phyloP scores from a whole-genome alignment of 306 rosid genomes.

The Castanea crenata region DNA sequence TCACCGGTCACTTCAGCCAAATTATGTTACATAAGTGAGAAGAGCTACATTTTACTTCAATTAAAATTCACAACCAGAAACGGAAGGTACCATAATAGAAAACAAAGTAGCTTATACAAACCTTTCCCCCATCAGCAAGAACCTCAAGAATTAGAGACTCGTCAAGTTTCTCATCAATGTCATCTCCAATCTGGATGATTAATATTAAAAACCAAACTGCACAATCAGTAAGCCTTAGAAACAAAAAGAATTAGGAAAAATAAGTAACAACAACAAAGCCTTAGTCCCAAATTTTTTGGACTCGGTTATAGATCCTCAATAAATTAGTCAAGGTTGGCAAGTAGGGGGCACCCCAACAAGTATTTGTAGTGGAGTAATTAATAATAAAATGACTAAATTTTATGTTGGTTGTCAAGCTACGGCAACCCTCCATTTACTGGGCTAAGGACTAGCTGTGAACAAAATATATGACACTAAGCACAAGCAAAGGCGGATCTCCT shows the following conservation, averaged over 20 bases:
- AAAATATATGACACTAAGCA: neutral
- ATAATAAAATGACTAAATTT: no score
- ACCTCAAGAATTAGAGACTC: constrained; percentile 77
- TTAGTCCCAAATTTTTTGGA: no score
- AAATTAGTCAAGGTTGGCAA: no score
- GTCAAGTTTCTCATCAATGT: constrained; percentile 43
- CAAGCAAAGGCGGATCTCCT: constrained; percentile 10
- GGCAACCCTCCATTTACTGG: no score
- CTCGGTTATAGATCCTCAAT: no score
- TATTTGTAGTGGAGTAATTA: no score
- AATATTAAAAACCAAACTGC: constrained; percentile 14
- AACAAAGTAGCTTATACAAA: constrained; percentile 28
- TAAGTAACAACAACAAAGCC: no score
- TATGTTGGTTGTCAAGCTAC: no score
- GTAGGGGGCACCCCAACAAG: no score
- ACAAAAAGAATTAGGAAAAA: neutral
- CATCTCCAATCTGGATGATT: constrained; percentile 55
- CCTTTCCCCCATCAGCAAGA: constrained; percentile 95
- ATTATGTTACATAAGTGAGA: neutral
- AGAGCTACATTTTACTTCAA: neutral
- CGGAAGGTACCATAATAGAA: neutral
- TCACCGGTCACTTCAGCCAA: neutral
- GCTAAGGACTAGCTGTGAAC: no score
- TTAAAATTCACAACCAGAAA: neutral
- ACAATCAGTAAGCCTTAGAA: constrained; percentile 4